Evolutionary conservation across 805 yeast species (phyloP).

Genomic region (Spathaspora sp.): DNA sequence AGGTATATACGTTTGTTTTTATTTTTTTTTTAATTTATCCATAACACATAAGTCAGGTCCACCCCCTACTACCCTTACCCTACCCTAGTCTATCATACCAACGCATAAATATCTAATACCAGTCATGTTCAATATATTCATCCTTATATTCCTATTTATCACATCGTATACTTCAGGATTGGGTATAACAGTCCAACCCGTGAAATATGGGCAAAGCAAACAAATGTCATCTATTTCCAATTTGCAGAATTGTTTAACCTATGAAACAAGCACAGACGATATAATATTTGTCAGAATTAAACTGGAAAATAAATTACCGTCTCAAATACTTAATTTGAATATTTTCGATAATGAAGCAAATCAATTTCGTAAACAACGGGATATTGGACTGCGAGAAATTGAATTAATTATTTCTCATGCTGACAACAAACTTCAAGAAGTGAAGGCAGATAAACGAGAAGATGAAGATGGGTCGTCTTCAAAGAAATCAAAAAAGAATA

Average conservation of each 20-base stretch:
- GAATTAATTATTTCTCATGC: slow-evolving; percentile 34
- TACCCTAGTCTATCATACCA: not conserved
- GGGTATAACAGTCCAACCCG: slow-evolving; percentile 36
- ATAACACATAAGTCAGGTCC: not conserved
- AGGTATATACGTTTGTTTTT: not conserved
- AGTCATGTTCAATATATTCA: not conserved
- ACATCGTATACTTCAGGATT: not conserved
- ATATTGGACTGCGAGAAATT: slow-evolving; percentile 24
- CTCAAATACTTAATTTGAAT: slow-evolving; percentile 33
- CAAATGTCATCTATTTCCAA: slow-evolving; percentile 26
- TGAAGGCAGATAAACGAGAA: slow-evolving; percentile 1
- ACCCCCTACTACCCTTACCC: not conserved
- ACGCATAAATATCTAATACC: not conserved
- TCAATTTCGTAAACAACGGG: slow-evolving; percentile 26
- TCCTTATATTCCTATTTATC: not conserved
- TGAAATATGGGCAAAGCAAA: slow-evolving; percentile 24
- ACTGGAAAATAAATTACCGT: slow-evolving; percentile 25
- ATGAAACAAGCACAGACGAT: slow-evolving; percentile 34
- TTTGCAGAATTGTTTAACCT: slow-evolving; percentile 33
- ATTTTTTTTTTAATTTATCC: not conserved
- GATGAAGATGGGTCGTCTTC: too few species aligned
- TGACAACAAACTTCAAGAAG: slow-evolving; percentile 19
- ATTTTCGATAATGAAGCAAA: slow-evolving; percentile 37
- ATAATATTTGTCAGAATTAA: slow-evolving; percentile 29
- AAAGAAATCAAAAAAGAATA: slow-evolving; percentile 26